Evolutionary conservation across 257 asterid species (phyloP), one percentile per base, ranked within the genome.

Genomic region (Schizonepeta tenuifolia): DNA sequence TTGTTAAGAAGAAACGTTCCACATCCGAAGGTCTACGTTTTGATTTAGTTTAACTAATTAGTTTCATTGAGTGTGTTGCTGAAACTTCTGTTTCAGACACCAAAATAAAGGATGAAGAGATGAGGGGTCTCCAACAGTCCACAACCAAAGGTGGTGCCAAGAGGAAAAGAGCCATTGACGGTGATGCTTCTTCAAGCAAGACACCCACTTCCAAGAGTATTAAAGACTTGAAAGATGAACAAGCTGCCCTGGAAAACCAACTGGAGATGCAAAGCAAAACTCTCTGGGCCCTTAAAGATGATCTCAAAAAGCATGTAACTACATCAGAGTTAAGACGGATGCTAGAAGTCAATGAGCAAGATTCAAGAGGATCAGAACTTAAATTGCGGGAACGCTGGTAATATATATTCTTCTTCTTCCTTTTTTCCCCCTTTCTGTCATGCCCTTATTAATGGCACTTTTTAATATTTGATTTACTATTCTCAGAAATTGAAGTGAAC

Each of bases 221-320:
- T 40, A 65, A 75, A 62, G 66, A 63, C 22, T 65, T 71, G 49
- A 77, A 77, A 78, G 80, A 76, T 57, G 84, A 67, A 66, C 66
- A 47, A 43, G 57, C 86, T 53, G 73, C 67, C 49, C 62, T 79
- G 73, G 92, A 88, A 69, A 84, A 77, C 75, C 90, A 85, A 78
- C 82, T 92, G 76, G 97, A 95, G 83, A 80, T 63, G 33, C 99
- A 95, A 83, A 80, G 78, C 9, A 92, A 68, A 79, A 79, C 82
- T 53, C 69, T 90, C 33, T 95, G 99, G 99, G 87, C 85, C 75
- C 88, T 95, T 64, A 95, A 92, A 77, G 99, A 95, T 79, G 97
- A 95, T 79, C 87, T 95, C 31, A 95, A 85, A 76, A 95, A 87
- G 86, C 80, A 92, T 69, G 96, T 86, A 38, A 78, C 88, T 68